phyloP scores from a whole-genome alignment of 1,284 basidiomycete species.

The Malassezia obtusa region DNA sequence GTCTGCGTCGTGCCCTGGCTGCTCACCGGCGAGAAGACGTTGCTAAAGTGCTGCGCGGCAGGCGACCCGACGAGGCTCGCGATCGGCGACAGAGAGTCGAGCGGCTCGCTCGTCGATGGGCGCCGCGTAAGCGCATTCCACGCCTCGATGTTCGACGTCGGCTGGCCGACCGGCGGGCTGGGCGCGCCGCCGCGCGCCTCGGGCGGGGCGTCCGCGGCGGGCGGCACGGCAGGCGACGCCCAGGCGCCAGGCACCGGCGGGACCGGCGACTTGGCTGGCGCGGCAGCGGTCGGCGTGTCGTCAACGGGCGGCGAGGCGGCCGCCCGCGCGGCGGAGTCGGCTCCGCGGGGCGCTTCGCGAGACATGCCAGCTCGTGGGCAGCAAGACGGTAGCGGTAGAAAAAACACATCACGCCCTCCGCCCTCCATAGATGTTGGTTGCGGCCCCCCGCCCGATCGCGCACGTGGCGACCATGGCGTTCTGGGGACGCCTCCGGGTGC shows the following conservation, averaged over 20 bases:
- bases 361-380: not conserved
- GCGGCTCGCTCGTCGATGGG: not conserved
- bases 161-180: not conserved
- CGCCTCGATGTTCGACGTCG: not conserved
- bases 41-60: too few relatives aligned
- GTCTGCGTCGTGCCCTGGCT: not conserved
- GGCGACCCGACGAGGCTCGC: not conserved
- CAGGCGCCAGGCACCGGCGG: not conserved
- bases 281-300: too few relatives aligned
- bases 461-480: conserved; percentile 8
- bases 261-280: not conserved
- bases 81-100: conserved; percentile 3
- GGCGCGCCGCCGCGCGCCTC: not conserved
- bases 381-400: not conserved
- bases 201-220: not conserved
- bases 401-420: not conserved
- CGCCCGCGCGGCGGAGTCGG: too few relatives aligned
- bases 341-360: not conserved
- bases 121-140: conserved; percentile 2
- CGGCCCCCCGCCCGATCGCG: not conserved
- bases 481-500: not conserved
- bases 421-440: not conserved
- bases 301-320: too few relatives aligned
- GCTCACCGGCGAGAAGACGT: not conserved
- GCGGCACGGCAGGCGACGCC: not conserved